phyloP scores from a whole-genome alignment of 208 protist genomes.

The Acanthamoeba lenticulata region DNA sequence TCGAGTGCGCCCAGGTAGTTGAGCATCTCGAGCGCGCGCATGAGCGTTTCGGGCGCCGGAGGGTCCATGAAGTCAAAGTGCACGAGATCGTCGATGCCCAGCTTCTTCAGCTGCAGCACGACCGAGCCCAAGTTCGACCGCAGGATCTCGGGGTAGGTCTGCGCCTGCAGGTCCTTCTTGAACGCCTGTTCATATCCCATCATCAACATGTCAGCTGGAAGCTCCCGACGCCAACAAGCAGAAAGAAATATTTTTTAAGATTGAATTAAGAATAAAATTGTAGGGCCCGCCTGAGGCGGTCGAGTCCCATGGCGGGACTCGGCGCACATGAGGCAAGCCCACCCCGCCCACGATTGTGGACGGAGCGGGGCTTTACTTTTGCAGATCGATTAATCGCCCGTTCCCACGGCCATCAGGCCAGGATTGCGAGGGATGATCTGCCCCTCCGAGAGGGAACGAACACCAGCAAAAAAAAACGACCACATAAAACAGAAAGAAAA shows the following conservation, averaged over 20 bases:
- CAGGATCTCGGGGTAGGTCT: slow-evolving; percentile 94
- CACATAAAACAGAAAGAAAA: neutral
- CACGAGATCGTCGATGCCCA: slow-evolving; percentile 94
- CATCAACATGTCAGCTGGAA: too few species aligned
- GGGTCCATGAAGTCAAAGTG: slow-evolving; percentile 97
- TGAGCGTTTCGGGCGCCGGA: slow-evolving; percentile 92
- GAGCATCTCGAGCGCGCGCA: slow-evolving; percentile 95
- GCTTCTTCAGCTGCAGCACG: slow-evolving; percentile 95
- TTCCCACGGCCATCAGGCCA: neutral
- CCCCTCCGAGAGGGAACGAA: too few species aligned
- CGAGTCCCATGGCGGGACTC: neutral
- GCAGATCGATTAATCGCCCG: neutral
- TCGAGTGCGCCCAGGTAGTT: slow-evolving; percentile 98
- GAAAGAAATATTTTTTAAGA: too few species aligned
- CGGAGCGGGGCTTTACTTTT: too few species aligned
- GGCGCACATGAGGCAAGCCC: too few species aligned
- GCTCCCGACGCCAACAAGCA: too few species aligned
- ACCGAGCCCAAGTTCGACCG: slow-evolving; percentile 89
- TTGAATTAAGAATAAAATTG: neutral
- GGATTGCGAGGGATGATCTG: neutral
- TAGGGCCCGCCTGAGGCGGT: neutral
- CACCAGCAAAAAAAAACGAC: too few species aligned
- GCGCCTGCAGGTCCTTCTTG: slow-evolving; percentile 88
- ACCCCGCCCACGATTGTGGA: too few species aligned
- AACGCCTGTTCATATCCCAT: too few species aligned